Percentiles rank a stretch among this genome's conserved stretches.
phyloP scores from a whole-genome alignment of 768 basidiomycete species.

The Hysterangium stoloniferum region DNA sequence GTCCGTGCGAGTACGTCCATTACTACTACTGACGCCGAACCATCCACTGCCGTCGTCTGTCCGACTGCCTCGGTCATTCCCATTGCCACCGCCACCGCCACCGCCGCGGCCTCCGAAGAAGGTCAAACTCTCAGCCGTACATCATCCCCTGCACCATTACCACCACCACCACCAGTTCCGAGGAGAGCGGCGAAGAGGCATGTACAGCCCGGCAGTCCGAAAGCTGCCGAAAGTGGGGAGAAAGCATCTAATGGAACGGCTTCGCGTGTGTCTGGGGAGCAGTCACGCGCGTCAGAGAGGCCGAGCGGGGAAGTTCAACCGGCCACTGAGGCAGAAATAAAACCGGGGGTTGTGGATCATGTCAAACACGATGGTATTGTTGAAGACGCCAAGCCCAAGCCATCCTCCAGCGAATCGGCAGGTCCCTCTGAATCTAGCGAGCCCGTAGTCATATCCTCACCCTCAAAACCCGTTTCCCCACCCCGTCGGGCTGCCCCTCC shows the following conservation, averaged over 20 bases:
- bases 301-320: no score
- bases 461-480: neutral
- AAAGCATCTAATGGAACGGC: neutral
- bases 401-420: neutral
- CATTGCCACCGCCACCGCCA: no score
- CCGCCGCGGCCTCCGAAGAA: no score
- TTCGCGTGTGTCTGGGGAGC: neutral
- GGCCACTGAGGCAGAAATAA: no score
- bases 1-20: no score
- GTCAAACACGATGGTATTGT: neutral
- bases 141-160: constrained; percentile 12
- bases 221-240: neutral
- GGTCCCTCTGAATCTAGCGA: neutral
- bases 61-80: no score
- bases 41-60: no score
- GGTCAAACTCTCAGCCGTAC: neutral
- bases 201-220: constrained; percentile 5
- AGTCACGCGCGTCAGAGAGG: no score
- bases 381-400: neutral
- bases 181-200: constrained; percentile 17
- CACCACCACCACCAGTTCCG: constrained; percentile 21
- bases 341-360: neutral
- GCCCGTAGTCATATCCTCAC: neutral
- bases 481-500: neutral
- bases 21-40: no score